Percentiles rank a stretch among this genome's conserved stretches.
These are phyloP conservation scores for Eucalyptus regnans DNA, from an alignment of 345 rosid genomes.

Conservation along the genomic window DNA sequence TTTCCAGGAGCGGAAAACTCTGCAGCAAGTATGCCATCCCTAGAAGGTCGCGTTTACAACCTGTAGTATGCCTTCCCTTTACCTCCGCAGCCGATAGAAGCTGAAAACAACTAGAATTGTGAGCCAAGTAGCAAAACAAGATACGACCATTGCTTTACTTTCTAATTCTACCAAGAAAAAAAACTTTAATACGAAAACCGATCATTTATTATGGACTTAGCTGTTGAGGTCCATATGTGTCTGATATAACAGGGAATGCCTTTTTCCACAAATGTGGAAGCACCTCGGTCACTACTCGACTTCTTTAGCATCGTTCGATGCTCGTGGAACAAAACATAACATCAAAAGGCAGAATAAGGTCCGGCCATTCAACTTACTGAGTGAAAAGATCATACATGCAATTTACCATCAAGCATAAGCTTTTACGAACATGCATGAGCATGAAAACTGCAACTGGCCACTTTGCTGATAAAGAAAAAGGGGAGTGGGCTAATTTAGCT, in stretches of 20 bases:
- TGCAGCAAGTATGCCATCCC: background rate
- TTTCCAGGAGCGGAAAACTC: background rate
- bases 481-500: background rate
- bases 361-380: too few species aligned
- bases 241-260: background rate
- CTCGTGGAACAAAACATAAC: background rate
- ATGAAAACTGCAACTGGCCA: background rate
- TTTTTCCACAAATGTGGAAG: background rate
- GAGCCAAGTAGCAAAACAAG: background rate
- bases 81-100: background rate
- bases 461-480: background rate
- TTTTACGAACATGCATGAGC: background rate
- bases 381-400: background rate
- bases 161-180: background rate
- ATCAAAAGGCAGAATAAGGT: background rate
- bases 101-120: background rate
- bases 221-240: background rate
- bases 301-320: background rate
- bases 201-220: background rate
- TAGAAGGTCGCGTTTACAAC: background rate
- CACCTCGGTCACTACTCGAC: background rate
- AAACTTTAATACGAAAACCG: background rate
- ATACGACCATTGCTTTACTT: background rate
- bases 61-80: background rate
- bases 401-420: background rate